Evolutionary conservation across 495 filamentous ascomycete species (phyloP).

Genomic region (Penicillium pancosmium): DNA sequence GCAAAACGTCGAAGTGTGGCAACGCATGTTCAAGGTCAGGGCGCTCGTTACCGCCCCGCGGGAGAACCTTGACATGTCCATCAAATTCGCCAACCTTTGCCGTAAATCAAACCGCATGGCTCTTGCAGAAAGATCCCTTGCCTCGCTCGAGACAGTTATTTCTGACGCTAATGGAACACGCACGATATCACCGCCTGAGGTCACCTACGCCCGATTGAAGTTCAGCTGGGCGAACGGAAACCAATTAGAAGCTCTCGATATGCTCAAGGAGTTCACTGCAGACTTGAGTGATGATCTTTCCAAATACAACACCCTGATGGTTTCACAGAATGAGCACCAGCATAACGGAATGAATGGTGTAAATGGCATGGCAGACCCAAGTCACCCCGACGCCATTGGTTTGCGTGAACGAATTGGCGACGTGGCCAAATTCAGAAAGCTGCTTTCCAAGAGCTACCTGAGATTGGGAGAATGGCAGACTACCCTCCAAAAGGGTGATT

Average conservation of each 20-base stretch:
- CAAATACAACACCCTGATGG: conserved; percentile 55
- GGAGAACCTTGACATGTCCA: conserved; percentile 98
- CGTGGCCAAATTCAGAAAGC: conserved; percentile 56
- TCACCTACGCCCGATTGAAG: conserved; percentile 91
- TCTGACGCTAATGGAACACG: conserved; percentile 56
- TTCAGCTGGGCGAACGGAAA: conserved; percentile 85
- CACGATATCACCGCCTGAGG: conserved; percentile 66
- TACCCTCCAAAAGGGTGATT: conserved; percentile 77
- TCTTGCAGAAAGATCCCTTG: conserved; percentile 94
- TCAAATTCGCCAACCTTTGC: conserved; percentile 97
- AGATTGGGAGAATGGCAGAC: conserved; percentile 97
- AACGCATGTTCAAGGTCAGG: conserved; percentile 93
- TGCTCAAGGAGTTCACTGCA: conserved; percentile 79
- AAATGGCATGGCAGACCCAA: conserved; percentile 59
- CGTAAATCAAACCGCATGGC: conserved; percentile 93
- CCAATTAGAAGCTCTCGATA: conserved; percentile 71
- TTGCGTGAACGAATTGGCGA: conserved; percentile 48
- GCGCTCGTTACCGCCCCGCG: conserved; percentile 85
- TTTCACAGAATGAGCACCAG: conserved; percentile 45
- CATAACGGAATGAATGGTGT: conserved; percentile 57
- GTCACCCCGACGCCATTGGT: conserved; percentile 38
- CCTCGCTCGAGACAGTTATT: conserved; percentile 68
- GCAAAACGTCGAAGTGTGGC: conserved; percentile 97
- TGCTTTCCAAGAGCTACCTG: conserved; percentile 93
- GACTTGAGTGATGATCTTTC: conserved; percentile 76